Conservation (phyloP, 73 alveolate species). For the Paramecium sexaurelia region DNA sequence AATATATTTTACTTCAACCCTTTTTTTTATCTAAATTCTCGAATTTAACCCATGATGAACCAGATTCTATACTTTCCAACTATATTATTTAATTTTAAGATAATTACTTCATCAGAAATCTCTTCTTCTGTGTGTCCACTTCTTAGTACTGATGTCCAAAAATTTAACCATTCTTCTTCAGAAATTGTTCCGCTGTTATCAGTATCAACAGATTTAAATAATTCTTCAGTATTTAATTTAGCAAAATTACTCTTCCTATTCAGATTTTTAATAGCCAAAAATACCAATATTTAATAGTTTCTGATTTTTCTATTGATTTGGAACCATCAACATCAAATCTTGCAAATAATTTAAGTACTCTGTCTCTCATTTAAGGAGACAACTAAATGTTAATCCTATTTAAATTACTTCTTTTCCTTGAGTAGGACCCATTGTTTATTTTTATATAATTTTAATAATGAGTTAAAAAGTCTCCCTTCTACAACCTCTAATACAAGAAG, state of each 20-base stretch:
- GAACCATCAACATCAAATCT: constrained; percentile 64
- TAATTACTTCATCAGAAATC: constrained; percentile 61
- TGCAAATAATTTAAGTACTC: constrained; percentile 50
- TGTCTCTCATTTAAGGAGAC: constrained; percentile 55
- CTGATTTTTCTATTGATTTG: constrained; percentile 54
- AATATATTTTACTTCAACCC: neutral
- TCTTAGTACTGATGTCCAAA: constrained; percentile 57
- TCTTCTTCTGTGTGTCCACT: constrained; percentile 61
- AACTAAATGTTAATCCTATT: neutral
- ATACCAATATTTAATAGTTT: constrained; percentile 63
- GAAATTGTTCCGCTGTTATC: constrained; percentile 66
- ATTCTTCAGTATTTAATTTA: constrained; percentile 65
- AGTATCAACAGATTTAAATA: constrained; percentile 65
- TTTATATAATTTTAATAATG: neutral
- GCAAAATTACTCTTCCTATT: constrained; percentile 65
- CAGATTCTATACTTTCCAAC: neutral
- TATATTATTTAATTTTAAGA: neutral
- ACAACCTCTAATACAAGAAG: neutral
- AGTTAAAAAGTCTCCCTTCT: neutral
- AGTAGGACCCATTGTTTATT: constrained; percentile 29
- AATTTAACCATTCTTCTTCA: constrained; percentile 73
- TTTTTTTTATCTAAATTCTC: neutral
- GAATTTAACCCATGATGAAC: constrained; percentile 29
- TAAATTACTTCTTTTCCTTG: constrained; percentile 39
- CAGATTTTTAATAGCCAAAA: neutral